phyloP scores from a whole-genome alignment of 2,329 filamentous ascomycete genomes.

The Zelopaecilomyces penicillatus region DNA sequence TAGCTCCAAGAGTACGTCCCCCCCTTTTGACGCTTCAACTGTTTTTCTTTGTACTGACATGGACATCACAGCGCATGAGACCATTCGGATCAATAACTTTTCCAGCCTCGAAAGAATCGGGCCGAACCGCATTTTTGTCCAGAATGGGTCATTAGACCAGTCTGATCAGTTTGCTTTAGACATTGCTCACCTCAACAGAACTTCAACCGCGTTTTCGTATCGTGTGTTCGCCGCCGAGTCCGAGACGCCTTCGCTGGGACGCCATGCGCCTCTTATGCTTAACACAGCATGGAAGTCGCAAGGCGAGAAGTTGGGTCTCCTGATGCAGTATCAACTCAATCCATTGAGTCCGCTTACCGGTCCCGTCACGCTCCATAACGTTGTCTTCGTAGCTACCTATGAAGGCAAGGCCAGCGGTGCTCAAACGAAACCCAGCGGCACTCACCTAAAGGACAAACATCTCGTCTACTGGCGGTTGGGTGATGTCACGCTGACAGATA shows the following conservation, averaged over 20 bases:
- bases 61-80: constrained; percentile 42
- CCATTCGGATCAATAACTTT: constrained; percentile 81
- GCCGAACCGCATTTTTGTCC: constrained; percentile 85
- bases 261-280: constrained; percentile 64
- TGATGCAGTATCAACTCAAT: constrained; percentile 79
- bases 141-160: constrained; percentile 53
- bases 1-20: constrained; percentile 38
- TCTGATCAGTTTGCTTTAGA: constrained; percentile 76
- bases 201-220: constrained; percentile 85
- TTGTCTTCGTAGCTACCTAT: constrained; percentile 65
- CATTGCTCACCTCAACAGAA: constrained; percentile 61
- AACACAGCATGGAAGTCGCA: constrained; percentile 76
- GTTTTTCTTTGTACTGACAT: background rate
- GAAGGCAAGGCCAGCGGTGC: constrained; percentile 59
- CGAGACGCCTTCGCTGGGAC: constrained; percentile 33
- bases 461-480: constrained; percentile 74
- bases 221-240: constrained; percentile 65
- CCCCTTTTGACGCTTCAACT: background rate
- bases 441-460: constrained; percentile 67
- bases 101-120: constrained; percentile 82
- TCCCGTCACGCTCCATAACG: constrained; percentile 53
- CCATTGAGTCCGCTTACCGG: constrained; percentile 46
- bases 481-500: constrained; percentile 59
- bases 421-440: constrained; percentile 73
- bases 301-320: constrained; percentile 74